Evolutionary conservation across 768 basidiomycete genomes (phyloP), one percentile per base, ranked within the genome.

Genomic region (Russula sp.): DNA sequence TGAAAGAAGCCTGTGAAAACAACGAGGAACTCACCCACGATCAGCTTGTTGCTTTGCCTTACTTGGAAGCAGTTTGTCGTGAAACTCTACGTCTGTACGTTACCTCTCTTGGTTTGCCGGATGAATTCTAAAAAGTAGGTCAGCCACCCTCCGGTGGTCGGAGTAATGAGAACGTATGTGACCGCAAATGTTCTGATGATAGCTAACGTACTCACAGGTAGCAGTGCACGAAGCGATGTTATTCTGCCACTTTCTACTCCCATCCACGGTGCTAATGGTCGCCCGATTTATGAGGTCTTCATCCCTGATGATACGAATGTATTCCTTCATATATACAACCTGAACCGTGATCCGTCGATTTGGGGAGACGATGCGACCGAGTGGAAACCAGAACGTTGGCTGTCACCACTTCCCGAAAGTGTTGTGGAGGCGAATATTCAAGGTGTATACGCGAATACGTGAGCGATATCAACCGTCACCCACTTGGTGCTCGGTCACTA

Each of bases 381-480:
- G 57, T 81, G 76, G 75, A 77, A 72, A 57, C 78, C 79, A 9
- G 78, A 79, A 57, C 72, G 79, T 40, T 80, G 77, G 77, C 67
- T 79, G 5, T 45, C 51, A 31, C 68, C 67, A 9, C 59, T 71
- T 9, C 70, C 70, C 0, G 34, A 62, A 8, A 63, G 58, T n/a
- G 69, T 72, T 39, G 60, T 65, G 8, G 27, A 27, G 2, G 27
- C 27, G 27, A 27, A 27, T 27, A 27, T 27, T 27, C 27, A 27
- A 27, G 27, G 27, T 27, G 27, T 27, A 27, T 27, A 27, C 27
- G 27, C 27, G 27, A 27, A 27, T 52, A 58, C 71, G 73, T 75
- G 18, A 51, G 59, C 58, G 7, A 20, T 34, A 11, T 20, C 0
- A 22, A 11, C 14, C 45, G 14, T 56, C n/a, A 4, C 1, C 13